Conservation (phyloP, 495 filamentous ascomycete genomes). For the Hypoxylon fragiforme region DNA sequence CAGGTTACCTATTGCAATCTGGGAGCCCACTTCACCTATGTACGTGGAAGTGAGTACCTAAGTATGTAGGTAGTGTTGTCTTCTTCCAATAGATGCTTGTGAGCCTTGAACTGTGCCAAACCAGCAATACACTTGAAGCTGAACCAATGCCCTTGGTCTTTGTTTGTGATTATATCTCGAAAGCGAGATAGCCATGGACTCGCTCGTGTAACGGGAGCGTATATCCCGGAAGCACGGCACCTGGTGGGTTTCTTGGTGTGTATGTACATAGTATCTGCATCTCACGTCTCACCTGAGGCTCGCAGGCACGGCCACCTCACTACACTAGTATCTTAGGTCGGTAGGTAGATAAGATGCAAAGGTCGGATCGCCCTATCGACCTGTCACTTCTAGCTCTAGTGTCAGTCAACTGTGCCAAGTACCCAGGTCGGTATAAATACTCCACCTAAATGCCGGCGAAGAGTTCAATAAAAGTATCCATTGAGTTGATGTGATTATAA, state of each 20-base stretch:
- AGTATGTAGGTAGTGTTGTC: neutral
- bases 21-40: neutral
- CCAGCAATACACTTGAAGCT: no score
- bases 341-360: neutral
- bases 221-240: slow-evolving; percentile 22
- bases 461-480: neutral
- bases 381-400: neutral
- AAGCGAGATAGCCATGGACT: slow-evolving; percentile 8
- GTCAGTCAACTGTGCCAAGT: neutral
- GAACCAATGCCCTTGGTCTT: neutral
- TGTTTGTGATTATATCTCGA: neutral
- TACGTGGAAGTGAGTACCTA: neutral
- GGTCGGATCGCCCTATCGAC: neutral
- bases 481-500: slow-evolving; percentile 3
- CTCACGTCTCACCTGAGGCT: slow-evolving; percentile 8
- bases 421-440: neutral
- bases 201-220: slow-evolving; percentile 23
- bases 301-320: slow-evolving; percentile 3
- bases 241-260: slow-evolving; percentile 3
- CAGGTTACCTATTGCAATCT: no score
- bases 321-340: neutral
- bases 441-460: neutral
- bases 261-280: no score
- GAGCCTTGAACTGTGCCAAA: slow-evolving; percentile 2
- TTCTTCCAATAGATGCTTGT: neutral